Conservation (phyloP, 768 basidiomycete species). For the Boletellus ananiceps region DNA sequence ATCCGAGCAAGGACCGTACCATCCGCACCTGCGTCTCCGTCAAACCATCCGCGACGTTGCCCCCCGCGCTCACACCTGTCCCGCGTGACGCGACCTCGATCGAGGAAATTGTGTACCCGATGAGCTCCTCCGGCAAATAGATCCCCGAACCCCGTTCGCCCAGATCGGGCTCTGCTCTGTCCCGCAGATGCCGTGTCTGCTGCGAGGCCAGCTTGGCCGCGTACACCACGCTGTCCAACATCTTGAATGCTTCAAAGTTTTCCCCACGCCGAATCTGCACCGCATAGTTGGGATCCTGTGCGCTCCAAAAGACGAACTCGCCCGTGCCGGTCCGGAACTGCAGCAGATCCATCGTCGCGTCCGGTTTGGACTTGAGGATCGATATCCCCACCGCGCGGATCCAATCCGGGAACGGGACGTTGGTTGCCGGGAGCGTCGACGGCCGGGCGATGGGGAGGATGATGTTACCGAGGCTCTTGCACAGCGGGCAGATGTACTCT, state of each 20-base stretch:
- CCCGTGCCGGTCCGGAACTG: slow-evolving; percentile 80
- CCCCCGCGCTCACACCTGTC: slow-evolving; percentile 37
- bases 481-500: slow-evolving; percentile 95
- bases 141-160: slow-evolving; percentile 79
- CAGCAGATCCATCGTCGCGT: slow-evolving; percentile 62
- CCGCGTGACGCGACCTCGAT: slow-evolving; percentile 83
- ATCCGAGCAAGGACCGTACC: slow-evolving; percentile 71
- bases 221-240: slow-evolving; percentile 83
- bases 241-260: slow-evolving; percentile 60
- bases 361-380: slow-evolving; percentile 79
- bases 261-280: slow-evolving; percentile 51
- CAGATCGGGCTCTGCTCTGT: slow-evolving; percentile 64
- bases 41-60: slow-evolving; percentile 54
- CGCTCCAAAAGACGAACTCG: slow-evolving; percentile 86
- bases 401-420: slow-evolving; percentile 78
- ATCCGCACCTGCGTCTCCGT: slow-evolving; percentile 75
- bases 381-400: slow-evolving; percentile 86
- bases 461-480: slow-evolving; percentile 94
- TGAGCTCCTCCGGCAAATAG: slow-evolving; percentile 87
- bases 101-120: slow-evolving; percentile 81
- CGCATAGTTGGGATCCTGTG: slow-evolving; percentile 70
- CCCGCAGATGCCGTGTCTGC: slow-evolving; percentile 80
- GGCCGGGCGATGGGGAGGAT: slow-evolving; percentile 76
- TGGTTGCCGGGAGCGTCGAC: slow-evolving; percentile 41
- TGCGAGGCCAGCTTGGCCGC: slow-evolving; percentile 76